These are phyloP conservation scores for Backusella liffmaniae DNA, from an alignment of 192 early-diverging fungal species.

Conservation along the genomic window DNA sequence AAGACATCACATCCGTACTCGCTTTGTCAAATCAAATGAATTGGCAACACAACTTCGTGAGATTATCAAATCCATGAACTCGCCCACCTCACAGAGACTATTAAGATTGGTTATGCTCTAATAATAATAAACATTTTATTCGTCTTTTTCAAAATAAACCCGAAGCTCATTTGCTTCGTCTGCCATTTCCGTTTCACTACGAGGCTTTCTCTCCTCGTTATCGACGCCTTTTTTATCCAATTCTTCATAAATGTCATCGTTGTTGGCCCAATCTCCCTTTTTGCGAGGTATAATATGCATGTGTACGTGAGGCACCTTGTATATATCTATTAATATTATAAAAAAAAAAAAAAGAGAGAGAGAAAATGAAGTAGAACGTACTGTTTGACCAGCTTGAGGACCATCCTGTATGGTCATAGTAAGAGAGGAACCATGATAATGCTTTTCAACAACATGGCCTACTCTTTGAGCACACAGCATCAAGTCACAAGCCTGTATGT, in stretches of 20 bases:
- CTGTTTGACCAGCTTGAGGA: slow-evolving; percentile 35
- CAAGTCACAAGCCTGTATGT: slow-evolving; percentile 58
- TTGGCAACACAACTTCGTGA: slow-evolving; percentile 24
- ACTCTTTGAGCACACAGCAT: slow-evolving; percentile 78
- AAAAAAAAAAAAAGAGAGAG: neutral
- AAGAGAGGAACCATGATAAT: slow-evolving; percentile 67
- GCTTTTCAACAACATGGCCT: slow-evolving; percentile 68
- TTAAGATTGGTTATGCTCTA: slow-evolving; percentile 29
- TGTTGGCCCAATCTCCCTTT: slow-evolving; percentile 75
- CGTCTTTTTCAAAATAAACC: slow-evolving; percentile 20
- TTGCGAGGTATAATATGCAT: slow-evolving; percentile 88
- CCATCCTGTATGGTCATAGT: slow-evolving; percentile 70
- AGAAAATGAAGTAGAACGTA: neutral
- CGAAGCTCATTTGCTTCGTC: slow-evolving; percentile 53
- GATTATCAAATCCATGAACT: slow-evolving; percentile 37
- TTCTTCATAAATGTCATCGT: slow-evolving; percentile 86
- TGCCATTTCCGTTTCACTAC: slow-evolving; percentile 82
- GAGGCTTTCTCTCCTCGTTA: slow-evolving; percentile 66
- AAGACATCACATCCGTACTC: slow-evolving; percentile 46
- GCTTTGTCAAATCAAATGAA: slow-evolving; percentile 48
- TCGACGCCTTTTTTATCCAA: slow-evolving; percentile 64
- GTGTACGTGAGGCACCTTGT: slow-evolving; percentile 90
- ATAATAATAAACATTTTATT: slow-evolving; percentile 9
- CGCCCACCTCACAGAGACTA: slow-evolving; percentile 34
- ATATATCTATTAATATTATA: slow-evolving; percentile 38